These are phyloP conservation scores for Podosphaera xanthii DNA, from an alignment of 2,329 filamentous ascomycete genomes.

Conservation along the genomic window DNA sequence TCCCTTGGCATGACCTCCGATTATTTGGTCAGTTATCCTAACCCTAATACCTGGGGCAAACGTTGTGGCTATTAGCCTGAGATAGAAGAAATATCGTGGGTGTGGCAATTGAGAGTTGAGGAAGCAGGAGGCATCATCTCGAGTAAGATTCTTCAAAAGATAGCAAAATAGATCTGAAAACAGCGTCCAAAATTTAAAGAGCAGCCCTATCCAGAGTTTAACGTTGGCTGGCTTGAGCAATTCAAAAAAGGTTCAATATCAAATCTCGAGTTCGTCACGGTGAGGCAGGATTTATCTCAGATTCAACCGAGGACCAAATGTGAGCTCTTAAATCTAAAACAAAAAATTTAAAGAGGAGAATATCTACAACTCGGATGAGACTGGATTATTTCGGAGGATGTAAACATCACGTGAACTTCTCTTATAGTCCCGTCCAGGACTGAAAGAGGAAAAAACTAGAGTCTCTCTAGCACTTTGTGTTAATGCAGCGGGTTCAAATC, in stretches of 20 bases:
- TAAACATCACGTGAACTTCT: conserved; percentile 18
- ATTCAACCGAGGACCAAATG: neutral
- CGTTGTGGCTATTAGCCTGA: too few species aligned
- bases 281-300: neutral
- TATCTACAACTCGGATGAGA: neutral
- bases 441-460: neutral
- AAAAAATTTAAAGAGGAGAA: conserved; percentile 1
- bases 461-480: neutral
- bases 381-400: neutral
- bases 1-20: too few species aligned
- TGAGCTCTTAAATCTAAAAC: neutral
- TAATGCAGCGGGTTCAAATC: neutral
- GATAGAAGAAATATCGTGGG: too few species aligned
- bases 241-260: neutral
- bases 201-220: neutral
- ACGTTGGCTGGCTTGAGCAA: neutral
- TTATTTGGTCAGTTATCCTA: too few species aligned
- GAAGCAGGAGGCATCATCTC: too few species aligned
- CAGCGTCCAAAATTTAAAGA: neutral
- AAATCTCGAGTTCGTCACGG: neutral
- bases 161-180: neutral
- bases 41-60: too few species aligned
- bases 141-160: too few species aligned
- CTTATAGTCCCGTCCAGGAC: conserved; percentile 10
- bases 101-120: too few species aligned